Conservation (phyloP, 805 yeast species). For the Pichia rugopelliculosa region DNA sequence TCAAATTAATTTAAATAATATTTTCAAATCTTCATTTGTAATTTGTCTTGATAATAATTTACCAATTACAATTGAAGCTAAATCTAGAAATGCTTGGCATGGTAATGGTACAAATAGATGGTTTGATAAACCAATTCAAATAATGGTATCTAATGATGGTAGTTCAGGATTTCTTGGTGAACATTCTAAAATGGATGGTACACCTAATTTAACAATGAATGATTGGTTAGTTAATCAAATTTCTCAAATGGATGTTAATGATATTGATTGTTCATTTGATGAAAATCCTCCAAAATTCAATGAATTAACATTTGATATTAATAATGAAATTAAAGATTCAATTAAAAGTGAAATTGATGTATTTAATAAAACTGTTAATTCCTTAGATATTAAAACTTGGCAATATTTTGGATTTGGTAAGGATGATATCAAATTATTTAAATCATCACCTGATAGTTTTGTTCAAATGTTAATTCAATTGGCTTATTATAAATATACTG, state of each 20-base stretch:
- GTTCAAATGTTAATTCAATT: conserved; percentile 87
- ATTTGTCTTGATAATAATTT: conserved; percentile 65
- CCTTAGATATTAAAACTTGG: conserved; percentile 73
- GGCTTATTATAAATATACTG: conserved; percentile 79
- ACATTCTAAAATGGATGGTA: conserved; percentile 97
- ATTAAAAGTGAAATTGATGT: conserved; percentile 49
- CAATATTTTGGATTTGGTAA: conserved; percentile 84
- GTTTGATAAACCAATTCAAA: conserved; percentile 87
- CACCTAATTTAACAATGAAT: conserved; percentile 85
- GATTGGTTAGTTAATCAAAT: conserved; percentile 55
- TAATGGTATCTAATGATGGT: conserved; percentile 74
- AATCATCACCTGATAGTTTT: conserved; percentile 88
- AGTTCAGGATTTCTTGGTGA: conserved; percentile 91
- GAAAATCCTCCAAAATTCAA: conserved; percentile 6
- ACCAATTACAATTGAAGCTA: conserved; percentile 76
- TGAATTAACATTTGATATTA: conserved; percentile 50
- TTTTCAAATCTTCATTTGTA: conserved; percentile 73
- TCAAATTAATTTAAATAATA: conserved; percentile 50
- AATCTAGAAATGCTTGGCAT: conserved; percentile 84
- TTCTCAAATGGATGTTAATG: conserved; percentile 14
- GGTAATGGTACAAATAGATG: conserved; percentile 93
- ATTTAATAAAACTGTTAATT: conserved; percentile 46
- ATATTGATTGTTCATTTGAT: not conserved
- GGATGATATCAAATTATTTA: conserved; percentile 72
- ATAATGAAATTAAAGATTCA: conserved; percentile 41